A percentile compares a stretch with the other conserved stretches of the same genome.
Conservation (phyloP, 768 basidiomycete species). For the Tulasnella sp. region DNA sequence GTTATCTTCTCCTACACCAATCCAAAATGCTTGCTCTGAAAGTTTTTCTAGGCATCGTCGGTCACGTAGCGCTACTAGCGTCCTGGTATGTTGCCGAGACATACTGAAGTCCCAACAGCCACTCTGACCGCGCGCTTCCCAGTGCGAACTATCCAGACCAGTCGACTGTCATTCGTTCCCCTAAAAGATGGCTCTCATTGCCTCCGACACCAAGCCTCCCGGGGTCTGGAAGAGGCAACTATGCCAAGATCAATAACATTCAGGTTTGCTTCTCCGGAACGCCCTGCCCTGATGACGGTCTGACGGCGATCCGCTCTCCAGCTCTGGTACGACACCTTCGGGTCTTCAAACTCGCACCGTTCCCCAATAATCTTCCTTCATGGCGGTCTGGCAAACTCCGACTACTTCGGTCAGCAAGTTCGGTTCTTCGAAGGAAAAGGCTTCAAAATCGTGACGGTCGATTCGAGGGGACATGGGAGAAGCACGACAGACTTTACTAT, state of each 20-base stretch:
- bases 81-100: neutral
- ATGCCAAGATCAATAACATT: conserved; percentile 7
- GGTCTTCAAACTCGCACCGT: neutral
- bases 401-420: conserved; percentile 24
- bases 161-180: neutral
- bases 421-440: neutral
- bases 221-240: neutral
- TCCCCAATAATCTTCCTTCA: conserved; percentile 22
- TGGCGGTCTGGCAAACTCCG: conserved; percentile 22
- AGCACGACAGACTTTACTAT: conserved; percentile 3
- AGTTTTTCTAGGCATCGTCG: neutral
- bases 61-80: neutral
- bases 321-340: conserved; percentile 25
- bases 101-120: neutral
- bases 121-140: neutral
- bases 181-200: conserved; percentile 16
- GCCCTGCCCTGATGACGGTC: neutral
- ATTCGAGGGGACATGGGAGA: conserved; percentile 29
- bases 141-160: conserved; percentile 4
- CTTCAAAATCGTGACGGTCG: neutral
- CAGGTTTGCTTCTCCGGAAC: neutral
- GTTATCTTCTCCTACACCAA: neutral
- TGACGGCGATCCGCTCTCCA: neutral
- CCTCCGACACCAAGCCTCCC: conserved; percentile 20
- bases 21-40: neutral